These are phyloP conservation scores for Erythrophleum ivorense DNA, from an alignment of 331 rosid species.

Conservation along the genomic window DNA sequence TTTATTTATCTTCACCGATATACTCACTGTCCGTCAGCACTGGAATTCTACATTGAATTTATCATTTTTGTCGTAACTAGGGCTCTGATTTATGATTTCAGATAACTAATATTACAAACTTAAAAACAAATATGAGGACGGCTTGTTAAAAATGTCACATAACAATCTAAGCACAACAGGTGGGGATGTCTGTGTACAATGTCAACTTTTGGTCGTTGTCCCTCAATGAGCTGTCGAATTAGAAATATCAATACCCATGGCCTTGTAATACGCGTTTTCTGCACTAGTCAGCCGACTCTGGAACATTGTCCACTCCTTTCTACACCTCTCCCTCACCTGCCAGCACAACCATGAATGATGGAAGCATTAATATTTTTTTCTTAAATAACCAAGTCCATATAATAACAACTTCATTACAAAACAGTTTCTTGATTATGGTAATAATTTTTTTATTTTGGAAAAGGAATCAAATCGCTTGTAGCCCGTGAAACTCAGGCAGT, in stretches of 20 bases:
- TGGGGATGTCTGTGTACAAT: constrained; percentile 44
- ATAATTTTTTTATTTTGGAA: neutral
- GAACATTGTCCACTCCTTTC: constrained; percentile 95
- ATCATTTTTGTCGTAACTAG: constrained; percentile 33
- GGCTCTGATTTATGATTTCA: constrained; percentile 37
- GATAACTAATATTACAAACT: constrained; percentile 43
- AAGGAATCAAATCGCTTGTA: neutral
- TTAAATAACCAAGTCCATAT: neutral
- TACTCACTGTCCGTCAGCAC: constrained; percentile 26
- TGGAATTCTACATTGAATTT: constrained; percentile 36
- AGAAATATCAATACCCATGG: constrained; percentile 46
- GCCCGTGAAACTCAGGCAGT: neutral
- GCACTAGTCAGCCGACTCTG: constrained; percentile 73
- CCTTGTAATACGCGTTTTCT: constrained; percentile 69
- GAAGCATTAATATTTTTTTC: constrained; percentile 20
- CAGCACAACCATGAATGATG: constrained; percentile 23
- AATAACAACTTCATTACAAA: constrained; percentile 11
- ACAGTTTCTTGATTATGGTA: neutral
- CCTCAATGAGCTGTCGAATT: constrained; percentile 52
- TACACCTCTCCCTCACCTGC: constrained; percentile 94
- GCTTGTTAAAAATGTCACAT: constrained; percentile 19
- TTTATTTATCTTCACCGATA: constrained; percentile 27
- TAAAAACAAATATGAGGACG: neutral
- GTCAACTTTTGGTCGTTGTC: constrained; percentile 33
- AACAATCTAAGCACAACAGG: constrained; percentile 35